Evolutionary conservation across 768 basidiomycete species (phyloP), one percentile per base, ranked within the genome.

Genomic region (Lyophyllum shimeji): DNA sequence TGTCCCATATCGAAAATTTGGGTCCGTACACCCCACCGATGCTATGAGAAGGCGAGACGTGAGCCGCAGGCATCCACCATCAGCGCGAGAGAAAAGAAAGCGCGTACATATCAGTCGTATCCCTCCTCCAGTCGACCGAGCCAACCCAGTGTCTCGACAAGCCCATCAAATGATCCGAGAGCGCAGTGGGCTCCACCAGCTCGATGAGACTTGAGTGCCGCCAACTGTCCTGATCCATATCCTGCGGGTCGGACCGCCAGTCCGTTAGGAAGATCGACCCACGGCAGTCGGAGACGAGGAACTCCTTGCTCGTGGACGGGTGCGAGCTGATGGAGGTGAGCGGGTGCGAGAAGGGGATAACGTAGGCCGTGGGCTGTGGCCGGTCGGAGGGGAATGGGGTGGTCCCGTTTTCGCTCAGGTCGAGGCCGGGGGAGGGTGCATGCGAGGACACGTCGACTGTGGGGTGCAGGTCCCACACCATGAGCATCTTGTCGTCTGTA

Each of bases 251-350:
- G 5, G 85, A 81, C 52, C 87, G 83, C 91, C 91, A 93, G 72
- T 93, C 89, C n/a, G 86, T 83, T 46, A 92, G 69, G 68, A 86
- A 90, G 46, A 93, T 74, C 25, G 84, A 85, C 31, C 91, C 91
- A 33, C 80, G 82, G 52, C 76, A 80, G 70, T 93, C 91, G 1
- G 89, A 81, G 52, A 92, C 86, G 24, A 93, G 77, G 63, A 93
- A 83, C 62, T 90, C 90, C 67, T 89, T 92, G 75, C 84, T 83
- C 27, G 84, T 87, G 13, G 76, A 75, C 2, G 88, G 84, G 63
- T 93, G 92, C 24, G 87, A 80, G 67, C 77, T 74, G 64, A 93
- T 83, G 27, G 86, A 75, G 31, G 75, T 79, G 43, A 93, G 75
- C n/a, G 90, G 83, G 65, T 89, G 83, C 5, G 86, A 74, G 67